Evolutionary conservation across 805 yeast genomes (phyloP).

Genomic region (Wickerhamiella alocasiicola): DNA sequence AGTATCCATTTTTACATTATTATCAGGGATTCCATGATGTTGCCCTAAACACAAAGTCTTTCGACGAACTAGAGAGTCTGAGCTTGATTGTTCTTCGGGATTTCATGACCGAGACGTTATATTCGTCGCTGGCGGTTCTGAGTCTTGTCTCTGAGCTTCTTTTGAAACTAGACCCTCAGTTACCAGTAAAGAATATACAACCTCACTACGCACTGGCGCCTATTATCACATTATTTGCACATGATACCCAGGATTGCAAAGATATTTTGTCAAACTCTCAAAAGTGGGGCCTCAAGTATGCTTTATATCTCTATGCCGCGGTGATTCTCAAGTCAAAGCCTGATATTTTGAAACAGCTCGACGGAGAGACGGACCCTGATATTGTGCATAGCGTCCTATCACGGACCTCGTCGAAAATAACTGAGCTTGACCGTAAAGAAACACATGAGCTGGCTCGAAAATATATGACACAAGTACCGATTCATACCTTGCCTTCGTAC

Average conservation of each 20-base stretch:
- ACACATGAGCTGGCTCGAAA: slow-evolving; percentile 17
- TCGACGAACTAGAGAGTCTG: slow-evolving; percentile 22
- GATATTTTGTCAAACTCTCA: slow-evolving; percentile 58
- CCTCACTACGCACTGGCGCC: slow-evolving; percentile 67
- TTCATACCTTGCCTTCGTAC: slow-evolving; percentile 18
- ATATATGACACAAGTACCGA: slow-evolving; percentile 19
- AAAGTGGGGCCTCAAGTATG: slow-evolving; percentile 40
- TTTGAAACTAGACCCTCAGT: slow-evolving; percentile 33
- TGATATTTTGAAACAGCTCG: slow-evolving; percentile 27
- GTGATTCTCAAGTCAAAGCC: slow-evolving; percentile 26
- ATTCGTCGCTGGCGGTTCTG: slow-evolving; percentile 54
- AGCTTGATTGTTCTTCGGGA: slow-evolving; percentile 59
- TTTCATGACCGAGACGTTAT: slow-evolving; percentile 64
- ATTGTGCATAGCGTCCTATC: slow-evolving; percentile 32
- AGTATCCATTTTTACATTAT: slow-evolving; percentile 52
- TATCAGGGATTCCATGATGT: slow-evolving; percentile 93
- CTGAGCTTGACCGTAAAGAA: slow-evolving; percentile 14
- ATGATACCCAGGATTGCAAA: slow-evolving; percentile 36
- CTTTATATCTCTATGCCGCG: slow-evolving; percentile 47
- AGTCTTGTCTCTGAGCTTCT: slow-evolving; percentile 53
- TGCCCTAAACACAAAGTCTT: slow-evolving; percentile 41
- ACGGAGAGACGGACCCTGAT: slow-evolving; percentile 29
- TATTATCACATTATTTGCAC: slow-evolving; percentile 65
- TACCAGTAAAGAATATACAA: slow-evolving; percentile 30
- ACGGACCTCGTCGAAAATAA: slow-evolving; percentile 20